phyloP scores from a whole-genome alignment of 75 land plant species.

The Selaginella tamariscina region DNA sequence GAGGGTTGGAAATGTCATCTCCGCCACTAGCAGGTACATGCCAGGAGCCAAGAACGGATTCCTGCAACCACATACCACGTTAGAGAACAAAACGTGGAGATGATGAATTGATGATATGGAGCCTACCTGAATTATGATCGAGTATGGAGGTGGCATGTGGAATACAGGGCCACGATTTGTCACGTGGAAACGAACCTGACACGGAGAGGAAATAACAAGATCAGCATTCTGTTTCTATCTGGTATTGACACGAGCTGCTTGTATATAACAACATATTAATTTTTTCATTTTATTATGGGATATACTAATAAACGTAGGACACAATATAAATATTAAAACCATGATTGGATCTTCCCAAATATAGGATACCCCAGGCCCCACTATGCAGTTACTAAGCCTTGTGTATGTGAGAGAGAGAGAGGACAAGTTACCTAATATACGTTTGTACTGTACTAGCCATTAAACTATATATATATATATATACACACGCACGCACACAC shows the following conservation, averaged over 20 bases:
- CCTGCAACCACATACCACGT: conserved; percentile 29
- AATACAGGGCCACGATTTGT: conserved; percentile 28
- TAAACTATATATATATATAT: background rate
- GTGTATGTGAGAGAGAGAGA: background rate
- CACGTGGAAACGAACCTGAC: conserved; percentile 56
- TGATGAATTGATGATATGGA: background rate
- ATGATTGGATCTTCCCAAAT: background rate
- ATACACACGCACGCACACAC: background rate
- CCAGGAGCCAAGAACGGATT: conserved; percentile 74
- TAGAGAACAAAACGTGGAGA: background rate
- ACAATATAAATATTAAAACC: background rate
- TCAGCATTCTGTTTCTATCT: background rate
- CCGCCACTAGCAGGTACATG: conserved; percentile 55
- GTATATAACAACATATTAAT: background rate
- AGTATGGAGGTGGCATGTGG: conserved; percentile 69
- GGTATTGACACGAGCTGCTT: background rate
- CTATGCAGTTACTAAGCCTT: background rate
- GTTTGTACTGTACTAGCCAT: background rate
- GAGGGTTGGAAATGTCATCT: conserved; percentile 25
- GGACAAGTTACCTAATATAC: background rate
- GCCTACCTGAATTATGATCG: conserved; percentile 58
- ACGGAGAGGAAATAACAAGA: too few species aligned
- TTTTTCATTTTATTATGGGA: background rate
- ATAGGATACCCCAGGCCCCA: background rate
- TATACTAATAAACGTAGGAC: background rate